These are phyloP conservation scores for Dunaliella primolecta DNA, from an alignment of 139 green algal species.

Conservation along the genomic window DNA sequence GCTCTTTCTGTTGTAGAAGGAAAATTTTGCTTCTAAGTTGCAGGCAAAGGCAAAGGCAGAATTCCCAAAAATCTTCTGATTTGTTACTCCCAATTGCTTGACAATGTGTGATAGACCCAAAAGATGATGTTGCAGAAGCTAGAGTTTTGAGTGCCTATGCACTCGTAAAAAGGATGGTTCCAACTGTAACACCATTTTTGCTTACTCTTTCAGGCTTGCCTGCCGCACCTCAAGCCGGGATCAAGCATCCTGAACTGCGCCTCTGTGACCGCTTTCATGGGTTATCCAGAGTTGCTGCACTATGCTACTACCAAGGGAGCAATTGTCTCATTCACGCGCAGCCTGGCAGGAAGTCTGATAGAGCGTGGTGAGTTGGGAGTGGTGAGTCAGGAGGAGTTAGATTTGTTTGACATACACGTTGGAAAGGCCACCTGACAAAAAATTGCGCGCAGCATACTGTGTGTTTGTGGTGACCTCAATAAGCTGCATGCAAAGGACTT, in stretches of 20 bases:
- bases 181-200: too few relatives aligned
- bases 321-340: conserved; percentile 59
- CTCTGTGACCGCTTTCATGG: conserved; percentile 62
- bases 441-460: not conserved
- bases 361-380: conserved; percentile 37
- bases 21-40: too few relatives aligned
- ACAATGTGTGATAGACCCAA: too few relatives aligned
- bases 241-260: conserved; percentile 69
- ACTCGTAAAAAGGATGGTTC: too few relatives aligned
- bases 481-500: too few relatives aligned
- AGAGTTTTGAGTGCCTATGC: too few relatives aligned
- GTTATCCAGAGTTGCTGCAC: conserved; percentile 38
- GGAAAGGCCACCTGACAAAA: not conserved
- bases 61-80: too few relatives aligned
- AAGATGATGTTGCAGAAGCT: too few relatives aligned
- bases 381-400: not conserved
- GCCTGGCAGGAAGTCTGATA: conserved; percentile 46
- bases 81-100: too few relatives aligned
- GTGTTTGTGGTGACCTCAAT: too few relatives aligned
- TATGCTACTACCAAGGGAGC: conserved; percentile 68
- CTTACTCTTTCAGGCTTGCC: conserved; percentile 12
- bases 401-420: not conserved
- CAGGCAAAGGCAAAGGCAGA: too few relatives aligned
- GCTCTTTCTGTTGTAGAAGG: too few relatives aligned
- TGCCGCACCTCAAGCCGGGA: conserved; percentile 44